A percentile compares a stretch with the other conserved stretches of the same genome.
Evolutionary conservation across 768 basidiomycete species (phyloP).

Genomic region (Boletus rubroflammeus): DNA sequence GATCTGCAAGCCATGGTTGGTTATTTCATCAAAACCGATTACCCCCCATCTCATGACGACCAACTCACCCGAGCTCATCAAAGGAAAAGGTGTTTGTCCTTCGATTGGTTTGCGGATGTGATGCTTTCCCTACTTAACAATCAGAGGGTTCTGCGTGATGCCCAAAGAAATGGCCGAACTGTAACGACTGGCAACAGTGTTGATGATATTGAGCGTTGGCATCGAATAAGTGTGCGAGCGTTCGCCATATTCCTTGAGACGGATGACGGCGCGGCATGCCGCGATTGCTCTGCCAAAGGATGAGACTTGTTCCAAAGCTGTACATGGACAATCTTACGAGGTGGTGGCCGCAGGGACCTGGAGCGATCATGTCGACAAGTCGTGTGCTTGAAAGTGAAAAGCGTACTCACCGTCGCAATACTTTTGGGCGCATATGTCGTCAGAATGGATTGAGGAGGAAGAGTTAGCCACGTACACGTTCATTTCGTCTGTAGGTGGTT

Average conservation of each 20-base stretch:
- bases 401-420: conserved; percentile 22
- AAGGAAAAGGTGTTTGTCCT: conserved; percentile 14
- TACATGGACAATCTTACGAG: conserved; percentile 41
- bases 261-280: conserved; percentile 64
- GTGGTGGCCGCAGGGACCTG: conserved; percentile 64
- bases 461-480: conserved; percentile 18
- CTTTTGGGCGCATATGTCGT: conserved; percentile 5
- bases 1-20: conserved; percentile 1
- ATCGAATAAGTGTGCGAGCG: conserved; percentile 9
- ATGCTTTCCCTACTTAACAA: conserved; percentile 12
- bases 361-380: not conserved
- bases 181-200: conserved; percentile 17
- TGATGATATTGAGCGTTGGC: conserved; percentile 24
- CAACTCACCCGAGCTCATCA: conserved; percentile 19
- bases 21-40: not conserved
- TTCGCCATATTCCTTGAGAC: conserved; percentile 53
- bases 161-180: conserved; percentile 4
- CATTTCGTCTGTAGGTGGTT: conserved; percentile 21
- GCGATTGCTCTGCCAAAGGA: conserved; percentile 33
- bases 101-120: conserved; percentile 4
- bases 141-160: not conserved
- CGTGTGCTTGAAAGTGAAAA: not conserved
- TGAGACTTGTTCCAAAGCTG: not conserved
- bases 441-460: not conserved
- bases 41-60: not conserved